Evolutionary conservation across 208 protist genomes (phyloP).

Genomic region (Trypanosoma conorhini): DNA sequence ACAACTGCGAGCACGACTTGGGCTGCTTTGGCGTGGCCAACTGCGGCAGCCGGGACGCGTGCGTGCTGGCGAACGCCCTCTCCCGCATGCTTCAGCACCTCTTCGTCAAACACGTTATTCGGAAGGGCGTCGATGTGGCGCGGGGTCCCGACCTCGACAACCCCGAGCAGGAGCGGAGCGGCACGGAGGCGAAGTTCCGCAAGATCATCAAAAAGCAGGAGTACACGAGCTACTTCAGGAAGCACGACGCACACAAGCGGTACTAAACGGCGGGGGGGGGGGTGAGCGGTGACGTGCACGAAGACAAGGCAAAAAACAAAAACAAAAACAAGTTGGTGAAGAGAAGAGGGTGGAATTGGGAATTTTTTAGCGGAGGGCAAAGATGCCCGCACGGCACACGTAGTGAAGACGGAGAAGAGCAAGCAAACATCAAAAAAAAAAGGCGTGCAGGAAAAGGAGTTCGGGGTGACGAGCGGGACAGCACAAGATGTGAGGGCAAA

Average conservation of each 20-base stretch:
- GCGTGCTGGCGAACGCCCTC: slow-evolving; percentile 58
- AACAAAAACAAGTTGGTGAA: too few relatives aligned
- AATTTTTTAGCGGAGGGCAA: too few relatives aligned
- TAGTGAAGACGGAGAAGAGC: too few relatives aligned
- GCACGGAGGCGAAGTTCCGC: slow-evolving; percentile 46
- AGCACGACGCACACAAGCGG: slow-evolving; percentile 61
- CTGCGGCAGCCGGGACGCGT: slow-evolving; percentile 61
- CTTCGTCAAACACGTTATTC: slow-evolving; percentile 74
- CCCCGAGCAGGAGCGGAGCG: slow-evolving; percentile 29
- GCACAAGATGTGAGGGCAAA: too few relatives aligned
- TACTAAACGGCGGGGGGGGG: slow-evolving; percentile 29
- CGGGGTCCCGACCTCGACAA: slow-evolving; percentile 57
- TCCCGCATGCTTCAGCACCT: slow-evolving; percentile 74
- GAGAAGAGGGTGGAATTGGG: too few relatives aligned
- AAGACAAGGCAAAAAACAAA: neutral
- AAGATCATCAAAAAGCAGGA: slow-evolving; percentile 55
- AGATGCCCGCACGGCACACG: too few relatives aligned
- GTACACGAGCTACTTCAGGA: slow-evolving; percentile 67
- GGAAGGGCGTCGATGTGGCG: slow-evolving; percentile 50
- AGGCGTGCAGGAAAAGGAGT: too few relatives aligned
- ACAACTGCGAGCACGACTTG: slow-evolving; percentile 62
- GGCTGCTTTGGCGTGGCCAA: slow-evolving; percentile 75
- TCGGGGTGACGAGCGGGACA: too few relatives aligned
- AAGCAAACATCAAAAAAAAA: too few relatives aligned
- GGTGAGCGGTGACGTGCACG: neutral